Evolutionary conservation across 768 basidiomycete genomes (phyloP).

Genomic region (Pulveroboletus sp.): DNA sequence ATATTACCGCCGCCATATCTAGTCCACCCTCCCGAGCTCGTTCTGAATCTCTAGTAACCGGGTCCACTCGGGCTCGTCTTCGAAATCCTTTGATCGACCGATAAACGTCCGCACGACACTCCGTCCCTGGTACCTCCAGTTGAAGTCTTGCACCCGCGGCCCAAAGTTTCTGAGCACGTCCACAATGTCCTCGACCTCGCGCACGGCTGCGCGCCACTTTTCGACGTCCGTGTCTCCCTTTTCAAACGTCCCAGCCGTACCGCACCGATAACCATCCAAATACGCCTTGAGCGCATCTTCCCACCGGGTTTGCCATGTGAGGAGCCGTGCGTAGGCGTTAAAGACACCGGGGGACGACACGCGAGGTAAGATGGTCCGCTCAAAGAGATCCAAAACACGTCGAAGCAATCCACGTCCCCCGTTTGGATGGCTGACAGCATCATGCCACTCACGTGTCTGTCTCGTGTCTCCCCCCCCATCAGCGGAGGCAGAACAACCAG

Average conservation of each 20-base stretch:
- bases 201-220: constrained; percentile 71
- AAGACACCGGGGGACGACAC: constrained; percentile 77
- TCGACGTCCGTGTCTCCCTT: constrained; percentile 62
- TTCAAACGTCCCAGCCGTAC: constrained; percentile 55
- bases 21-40: constrained; percentile 20
- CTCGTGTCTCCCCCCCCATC: constrained; percentile 14
- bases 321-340: constrained; percentile 76
- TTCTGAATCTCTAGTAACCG: constrained; percentile 54
- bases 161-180: constrained; percentile 83
- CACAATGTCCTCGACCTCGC: constrained; percentile 79
- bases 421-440: constrained; percentile 43
- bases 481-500: constrained; percentile 19
- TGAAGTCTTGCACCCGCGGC: constrained; percentile 51
- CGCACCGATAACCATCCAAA: constrained; percentile 78
- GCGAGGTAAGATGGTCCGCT: constrained; percentile 74
- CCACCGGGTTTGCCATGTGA: constrained; percentile 69
- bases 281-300: constrained; percentile 76
- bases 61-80: constrained; percentile 84
- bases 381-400: constrained; percentile 69
- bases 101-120: constrained; percentile 87
- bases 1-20: constrained; percentile 17
- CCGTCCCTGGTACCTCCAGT: constrained; percentile 84
- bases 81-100: constrained; percentile 81
- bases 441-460: constrained; percentile 4
- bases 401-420: constrained; percentile 63